Percentiles rank a stretch among this genome's conserved stretches.
phyloP scores from a whole-genome alignment of 768 basidiomycete genomes.

The Amanita exitialis region DNA sequence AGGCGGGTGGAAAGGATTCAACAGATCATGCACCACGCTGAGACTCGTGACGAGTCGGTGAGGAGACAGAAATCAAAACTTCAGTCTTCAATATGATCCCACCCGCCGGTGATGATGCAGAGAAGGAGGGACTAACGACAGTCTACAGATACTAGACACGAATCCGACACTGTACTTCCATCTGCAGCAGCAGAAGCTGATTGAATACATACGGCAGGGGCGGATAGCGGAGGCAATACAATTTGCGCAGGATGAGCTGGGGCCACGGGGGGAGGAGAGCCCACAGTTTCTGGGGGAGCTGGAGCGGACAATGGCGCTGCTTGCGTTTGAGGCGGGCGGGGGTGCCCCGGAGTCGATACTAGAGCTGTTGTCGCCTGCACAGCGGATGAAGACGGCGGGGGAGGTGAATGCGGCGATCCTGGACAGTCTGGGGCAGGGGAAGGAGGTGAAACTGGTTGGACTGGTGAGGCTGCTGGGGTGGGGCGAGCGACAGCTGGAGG shows the following conservation, averaged over 20 bases:
- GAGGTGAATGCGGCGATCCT: slow-evolving; percentile 95
- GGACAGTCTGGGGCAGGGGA: slow-evolving; percentile 84
- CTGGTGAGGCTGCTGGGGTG: slow-evolving; percentile 78
- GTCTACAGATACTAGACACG: slow-evolving; percentile 83
- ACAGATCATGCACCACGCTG: slow-evolving; percentile 98
- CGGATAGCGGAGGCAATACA: slow-evolving; percentile 69
- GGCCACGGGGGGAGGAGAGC: slow-evolving; percentile 90
- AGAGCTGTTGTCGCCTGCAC: slow-evolving; percentile 74
- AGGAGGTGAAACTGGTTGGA: slow-evolving; percentile 82
- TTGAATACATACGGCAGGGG: slow-evolving; percentile 86
- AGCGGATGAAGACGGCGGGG: slow-evolving; percentile 89
- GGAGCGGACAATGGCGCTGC: slow-evolving; percentile 89
- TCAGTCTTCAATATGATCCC: slow-evolving; percentile 94
- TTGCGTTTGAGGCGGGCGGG: slow-evolving; percentile 68
- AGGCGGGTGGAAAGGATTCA: slow-evolving; percentile 61
- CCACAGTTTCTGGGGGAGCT: slow-evolving; percentile 89
- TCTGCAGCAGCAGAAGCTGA: slow-evolving; percentile 90
- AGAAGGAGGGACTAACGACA: slow-evolving; percentile 10
- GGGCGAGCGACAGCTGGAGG: slow-evolving; percentile 75
- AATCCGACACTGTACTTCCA: slow-evolving; percentile 92
- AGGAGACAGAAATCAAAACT: slow-evolving; percentile 77
- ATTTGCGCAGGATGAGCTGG: slow-evolving; percentile 91
- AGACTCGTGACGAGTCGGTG: slow-evolving; percentile 70
- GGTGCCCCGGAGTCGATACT: slow-evolving; percentile 56
- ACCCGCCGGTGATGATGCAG: slow-evolving; percentile 13